phyloP scores from a whole-genome alignment of 176 grass and related monocot species.

The Triticum turgidum region DNA sequence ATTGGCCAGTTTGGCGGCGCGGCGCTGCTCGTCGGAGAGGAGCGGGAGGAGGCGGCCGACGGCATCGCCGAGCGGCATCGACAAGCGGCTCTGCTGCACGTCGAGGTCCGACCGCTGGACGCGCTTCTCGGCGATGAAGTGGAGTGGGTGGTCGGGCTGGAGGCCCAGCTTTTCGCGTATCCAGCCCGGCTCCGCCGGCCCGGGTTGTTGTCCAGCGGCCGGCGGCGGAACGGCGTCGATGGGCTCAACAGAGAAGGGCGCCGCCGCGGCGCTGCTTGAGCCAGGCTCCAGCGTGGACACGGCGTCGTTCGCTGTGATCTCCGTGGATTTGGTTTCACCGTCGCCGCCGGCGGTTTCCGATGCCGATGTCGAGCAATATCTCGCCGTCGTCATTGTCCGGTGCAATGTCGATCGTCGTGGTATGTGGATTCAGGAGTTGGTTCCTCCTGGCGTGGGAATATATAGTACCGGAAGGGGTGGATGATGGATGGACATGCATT shows the following conservation, averaged over 20 bases:
- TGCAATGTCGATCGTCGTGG: neutral
- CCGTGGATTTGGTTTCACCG: neutral
- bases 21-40: neutral
- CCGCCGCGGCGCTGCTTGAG: too few species aligned
- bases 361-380: neutral
- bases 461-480: neutral
- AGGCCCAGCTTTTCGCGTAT: neutral
- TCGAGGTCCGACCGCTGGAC: neutral
- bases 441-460: neutral
- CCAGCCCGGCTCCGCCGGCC: neutral
- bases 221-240: neutral
- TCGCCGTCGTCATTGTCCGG: neutral
- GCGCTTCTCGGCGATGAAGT: neutral
- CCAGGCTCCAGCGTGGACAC: too few species aligned
- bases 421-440: neutral
- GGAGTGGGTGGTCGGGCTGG: neutral
- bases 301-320: too few species aligned
- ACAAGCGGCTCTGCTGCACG: neutral
- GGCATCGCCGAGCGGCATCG: neutral
- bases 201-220: too few species aligned
- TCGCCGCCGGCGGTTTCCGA: neutral
- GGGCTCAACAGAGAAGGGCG: neutral
- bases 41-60: neutral
- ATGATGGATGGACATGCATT: neutral
- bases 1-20: neutral